phyloP scores from a whole-genome alignment of 352 stramenopile genomes.

The Phytophthora multivora region DNA sequence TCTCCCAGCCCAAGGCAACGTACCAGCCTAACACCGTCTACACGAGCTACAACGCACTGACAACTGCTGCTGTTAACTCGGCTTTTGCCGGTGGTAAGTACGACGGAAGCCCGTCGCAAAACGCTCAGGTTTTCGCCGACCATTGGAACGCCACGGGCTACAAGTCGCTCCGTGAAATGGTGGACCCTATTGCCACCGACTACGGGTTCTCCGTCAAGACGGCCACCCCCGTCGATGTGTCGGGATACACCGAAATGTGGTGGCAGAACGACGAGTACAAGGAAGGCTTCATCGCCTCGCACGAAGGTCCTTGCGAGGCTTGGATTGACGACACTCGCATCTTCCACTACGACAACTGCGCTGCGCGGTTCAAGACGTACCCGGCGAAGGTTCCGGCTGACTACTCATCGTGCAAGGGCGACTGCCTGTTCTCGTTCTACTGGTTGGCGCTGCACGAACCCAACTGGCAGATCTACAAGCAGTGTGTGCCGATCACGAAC shows the following conservation, averaged over 20 bases:
- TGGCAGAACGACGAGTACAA: constrained; percentile 45
- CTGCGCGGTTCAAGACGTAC: constrained; percentile 33
- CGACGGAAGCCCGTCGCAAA: constrained; percentile 31
- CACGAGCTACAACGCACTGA: constrained; percentile 31
- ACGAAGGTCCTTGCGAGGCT: constrained; percentile 35
- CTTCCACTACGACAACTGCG: constrained; percentile 38
- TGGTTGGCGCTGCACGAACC: constrained; percentile 22
- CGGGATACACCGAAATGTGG: constrained; percentile 28
- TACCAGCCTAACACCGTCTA: constrained; percentile 32
- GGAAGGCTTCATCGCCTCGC: constrained; percentile 40
- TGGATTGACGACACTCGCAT: constrained; percentile 30
- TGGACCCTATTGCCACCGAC: constrained; percentile 31
- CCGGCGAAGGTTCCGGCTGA: constrained; percentile 29
- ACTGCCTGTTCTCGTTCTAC: constrained; percentile 27
- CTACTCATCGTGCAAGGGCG: constrained; percentile 22
- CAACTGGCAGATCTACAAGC: constrained; percentile 41
- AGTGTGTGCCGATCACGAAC: constrained; percentile 37
- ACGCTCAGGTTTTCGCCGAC: constrained; percentile 33
- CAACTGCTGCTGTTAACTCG: constrained; percentile 28
- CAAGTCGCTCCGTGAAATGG: constrained; percentile 39
- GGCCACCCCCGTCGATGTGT: constrained; percentile 30
- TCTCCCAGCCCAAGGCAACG: constrained; percentile 25
- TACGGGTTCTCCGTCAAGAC: constrained; percentile 32
- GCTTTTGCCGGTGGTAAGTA: constrained; percentile 33
- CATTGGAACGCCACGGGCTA: constrained; percentile 33